A percentile compares a stretch with the other conserved stretches of the same genome.
These are phyloP conservation scores for Cercospora brassicicola DNA, from an alignment of 2,329 filamentous ascomycete genomes.

Conservation along the genomic window DNA sequence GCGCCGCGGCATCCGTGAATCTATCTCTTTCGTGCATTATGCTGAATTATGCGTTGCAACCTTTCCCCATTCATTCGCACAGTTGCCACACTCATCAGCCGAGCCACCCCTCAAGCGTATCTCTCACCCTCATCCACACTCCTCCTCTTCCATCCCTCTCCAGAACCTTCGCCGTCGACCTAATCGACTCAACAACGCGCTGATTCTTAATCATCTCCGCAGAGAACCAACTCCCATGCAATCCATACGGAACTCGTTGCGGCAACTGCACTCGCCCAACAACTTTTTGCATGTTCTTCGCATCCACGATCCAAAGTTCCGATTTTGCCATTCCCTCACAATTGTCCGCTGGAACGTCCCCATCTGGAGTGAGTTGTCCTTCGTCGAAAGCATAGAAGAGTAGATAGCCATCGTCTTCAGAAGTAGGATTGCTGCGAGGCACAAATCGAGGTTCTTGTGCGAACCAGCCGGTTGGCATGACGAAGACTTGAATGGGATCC, in stretches of 20 bases:
- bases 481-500: constrained; percentile 60
- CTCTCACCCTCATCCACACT: constrained; percentile 37
- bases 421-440: constrained; percentile 60
- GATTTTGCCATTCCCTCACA: constrained; percentile 47
- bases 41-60: no score
- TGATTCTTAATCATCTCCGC: constrained; percentile 56
- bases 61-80: no score
- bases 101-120: constrained; percentile 29
- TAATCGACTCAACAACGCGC: constrained; percentile 40
- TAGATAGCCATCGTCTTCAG: constrained; percentile 67
- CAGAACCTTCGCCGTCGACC: constrained; percentile 32
- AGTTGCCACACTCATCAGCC: no score
- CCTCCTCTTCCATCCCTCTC: constrained; percentile 25
- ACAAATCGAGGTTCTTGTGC: constrained; percentile 70
- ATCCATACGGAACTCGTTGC: constrained; percentile 67
- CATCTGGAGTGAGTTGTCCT: constrained; percentile 52
- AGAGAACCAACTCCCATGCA: constrained; percentile 65
- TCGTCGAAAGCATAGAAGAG: constrained; percentile 72
- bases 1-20: no score
- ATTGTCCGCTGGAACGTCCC: constrained; percentile 30
- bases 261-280: constrained; percentile 61
- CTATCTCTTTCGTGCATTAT: no score
- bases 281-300: constrained; percentile 61
- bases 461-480: constrained; percentile 60
- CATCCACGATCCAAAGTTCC: constrained; percentile 70